A percentile compares a stretch with the other conserved stretches of the same genome.
Evolutionary conservation across 352 stramenopile genomes (phyloP).

Genomic region (Phytopythium oedochilum): DNA sequence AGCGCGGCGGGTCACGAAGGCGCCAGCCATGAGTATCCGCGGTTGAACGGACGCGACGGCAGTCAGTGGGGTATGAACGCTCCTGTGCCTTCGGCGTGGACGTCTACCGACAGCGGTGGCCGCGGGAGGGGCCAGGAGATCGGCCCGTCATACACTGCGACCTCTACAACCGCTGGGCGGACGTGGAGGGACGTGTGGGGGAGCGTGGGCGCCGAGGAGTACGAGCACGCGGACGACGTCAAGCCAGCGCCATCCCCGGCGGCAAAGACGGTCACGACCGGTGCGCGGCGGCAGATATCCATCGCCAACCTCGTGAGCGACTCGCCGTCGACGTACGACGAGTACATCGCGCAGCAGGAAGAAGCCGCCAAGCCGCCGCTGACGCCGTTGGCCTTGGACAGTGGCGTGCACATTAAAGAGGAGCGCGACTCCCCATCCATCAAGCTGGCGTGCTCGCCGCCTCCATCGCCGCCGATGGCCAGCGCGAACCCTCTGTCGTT

Average conservation of each 20-base stretch:
- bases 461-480: slow-evolving; percentile 7
- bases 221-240: neutral
- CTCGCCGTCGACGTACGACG: slow-evolving; percentile 21
- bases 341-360: slow-evolving; percentile 19
- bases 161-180: neutral
- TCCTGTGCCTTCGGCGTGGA: neutral
- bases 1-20: neutral
- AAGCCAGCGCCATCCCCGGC: neutral
- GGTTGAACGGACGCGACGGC: neutral
- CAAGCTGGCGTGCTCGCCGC: neutral
- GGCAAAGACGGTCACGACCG: neutral
- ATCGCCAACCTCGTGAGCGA: slow-evolving; percentile 33
- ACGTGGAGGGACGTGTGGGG: slow-evolving; percentile 1
- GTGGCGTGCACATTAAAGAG: slow-evolving; percentile 18
- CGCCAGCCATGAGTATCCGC: neutral
- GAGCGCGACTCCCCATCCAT: slow-evolving; percentile 11
- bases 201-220: neutral
- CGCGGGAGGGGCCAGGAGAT: neutral
- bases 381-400: neutral
- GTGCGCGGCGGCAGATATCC: slow-evolving; percentile 19
- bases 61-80: neutral
- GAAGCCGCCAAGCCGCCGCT: slow-evolving; percentile 16
- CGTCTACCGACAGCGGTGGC: neutral
- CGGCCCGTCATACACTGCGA: neutral
- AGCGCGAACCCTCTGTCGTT: slow-evolving; percentile 2